Evolutionary conservation across 148 eudicot genomes (phyloP), one percentile per base, ranked within the genome.

Genomic region (Chenopodium formosanum): DNA sequence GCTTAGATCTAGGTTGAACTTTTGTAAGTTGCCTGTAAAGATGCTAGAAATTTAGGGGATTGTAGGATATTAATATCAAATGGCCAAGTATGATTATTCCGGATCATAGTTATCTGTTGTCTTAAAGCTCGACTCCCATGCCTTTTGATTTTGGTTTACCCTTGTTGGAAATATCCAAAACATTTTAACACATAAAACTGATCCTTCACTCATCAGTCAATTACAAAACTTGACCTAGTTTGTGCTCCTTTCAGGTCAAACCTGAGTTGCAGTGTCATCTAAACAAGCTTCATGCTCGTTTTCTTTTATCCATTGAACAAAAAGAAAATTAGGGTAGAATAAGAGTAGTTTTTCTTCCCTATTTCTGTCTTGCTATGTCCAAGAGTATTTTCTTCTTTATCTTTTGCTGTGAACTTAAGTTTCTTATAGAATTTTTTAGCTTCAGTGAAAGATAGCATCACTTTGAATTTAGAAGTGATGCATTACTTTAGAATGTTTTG

Each of bases 1-100:
- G 40, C 77, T 48, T 47, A 56, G 53, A 34, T 53, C 37, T 50
- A 74, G 75, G 53, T 71, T 67, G 11, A 76, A 60, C 32, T n/a
- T 11, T 56, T 31, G 22, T 76, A 20, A 62, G 14, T 9, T 60
- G 75, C 56, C 66, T 7, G 79, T 58, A 60, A 62, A 58, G 25
- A 47, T 46, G 79, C 67, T 74, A 70, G 32, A 72, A 31, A 32
- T 9, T 23, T 56, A 53, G 58, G 68, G 50, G 50, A 31, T 48
- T 23, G 64, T 29, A 34, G 66, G 78, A 66, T 20, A 29, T 72
- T 1, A n/a, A 16, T 37, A 34, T 72, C 70, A 78, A 48, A 22
- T 48, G 40, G 70, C 46, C 34, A 25, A 27, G 47, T 50, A 72
- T 72, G 20, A 17, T 52, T 67, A 52, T 53, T 69, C 44, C 14